These are phyloP conservation scores for Grigorovia humatica DNA, from an alignment of 805 yeast species.

Conservation along the genomic window DNA sequence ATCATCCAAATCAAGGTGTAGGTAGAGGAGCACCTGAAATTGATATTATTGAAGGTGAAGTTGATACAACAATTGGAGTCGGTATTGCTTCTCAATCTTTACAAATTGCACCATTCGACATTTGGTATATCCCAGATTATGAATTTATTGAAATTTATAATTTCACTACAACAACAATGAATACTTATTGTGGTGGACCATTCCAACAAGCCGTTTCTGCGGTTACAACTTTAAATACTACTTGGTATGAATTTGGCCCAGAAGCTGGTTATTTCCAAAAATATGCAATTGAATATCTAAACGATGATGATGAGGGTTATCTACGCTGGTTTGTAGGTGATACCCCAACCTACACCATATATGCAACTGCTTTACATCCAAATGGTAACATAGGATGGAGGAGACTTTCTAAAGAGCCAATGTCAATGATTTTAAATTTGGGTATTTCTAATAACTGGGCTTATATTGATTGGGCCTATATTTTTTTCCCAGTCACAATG, in stretches of 20 bases:
- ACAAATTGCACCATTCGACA: constrained; percentile 89
- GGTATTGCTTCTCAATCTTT: constrained; percentile 87
- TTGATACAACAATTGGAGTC: constrained; percentile 40
- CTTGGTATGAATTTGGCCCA: constrained; percentile 71
- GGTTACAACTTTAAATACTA: constrained; percentile 61
- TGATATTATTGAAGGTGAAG: constrained; percentile 82
- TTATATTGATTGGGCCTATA: constrained; percentile 78
- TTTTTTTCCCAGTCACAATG: constrained; percentile 70
- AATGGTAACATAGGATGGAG: constrained; percentile 87
- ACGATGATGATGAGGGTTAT: constrained; percentile 63
- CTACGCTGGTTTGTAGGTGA: constrained; percentile 81
- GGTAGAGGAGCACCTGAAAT: constrained; percentile 97
- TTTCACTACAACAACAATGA: constrained; percentile 61
- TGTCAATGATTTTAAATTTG: constrained; percentile 78
- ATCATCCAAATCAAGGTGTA: constrained; percentile 76
- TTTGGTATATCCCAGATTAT: constrained; percentile 91
- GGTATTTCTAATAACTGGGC: constrained; percentile 93
- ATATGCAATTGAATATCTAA: constrained; percentile 68
- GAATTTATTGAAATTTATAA: constrained; percentile 67
- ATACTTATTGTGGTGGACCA: constrained; percentile 86
- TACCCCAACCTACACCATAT: constrained; percentile 61
- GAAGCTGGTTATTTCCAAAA: constrained; percentile 49
- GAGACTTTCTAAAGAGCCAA: constrained; percentile 77
- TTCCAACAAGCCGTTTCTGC: constrained; percentile 88
- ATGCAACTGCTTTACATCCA: constrained; percentile 70